A percentile compares a stretch with the other conserved stretches of the same genome.
These are phyloP conservation scores for Rhizopogon roseolus DNA, from an alignment of 768 basidiomycete genomes.

Conservation along the genomic window DNA sequence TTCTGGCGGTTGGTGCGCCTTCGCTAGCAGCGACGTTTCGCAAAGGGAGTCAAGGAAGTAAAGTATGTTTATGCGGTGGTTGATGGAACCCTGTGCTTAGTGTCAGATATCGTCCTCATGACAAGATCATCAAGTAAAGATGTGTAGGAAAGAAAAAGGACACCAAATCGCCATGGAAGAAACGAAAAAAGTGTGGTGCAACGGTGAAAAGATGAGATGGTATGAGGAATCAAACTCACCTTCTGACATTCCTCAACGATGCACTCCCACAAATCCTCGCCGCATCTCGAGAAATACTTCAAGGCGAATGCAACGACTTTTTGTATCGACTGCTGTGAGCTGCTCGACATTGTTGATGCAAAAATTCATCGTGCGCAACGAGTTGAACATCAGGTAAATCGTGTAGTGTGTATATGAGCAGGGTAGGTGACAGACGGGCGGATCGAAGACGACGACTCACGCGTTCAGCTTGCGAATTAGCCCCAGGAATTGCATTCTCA, in stretches of 20 bases:
- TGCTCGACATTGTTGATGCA: constrained; percentile 18
- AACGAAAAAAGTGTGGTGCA: not conserved
- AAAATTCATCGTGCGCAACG: not conserved
- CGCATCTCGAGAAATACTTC: constrained; percentile 79
- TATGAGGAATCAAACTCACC: constrained; percentile 32
- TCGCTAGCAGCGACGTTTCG: constrained; percentile 68
- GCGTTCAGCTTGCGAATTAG: constrained; percentile 63
- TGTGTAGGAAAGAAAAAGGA: not conserved
- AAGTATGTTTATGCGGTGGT: constrained; percentile 89
- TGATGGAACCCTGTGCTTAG: constrained; percentile 64
- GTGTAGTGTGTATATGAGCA: not conserved
- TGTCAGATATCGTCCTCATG: not conserved
- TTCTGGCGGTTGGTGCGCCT: constrained; percentile 40
- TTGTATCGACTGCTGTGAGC: constrained; percentile 84
- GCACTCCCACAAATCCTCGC: constrained; percentile 93
- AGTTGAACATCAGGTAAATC: not conserved
- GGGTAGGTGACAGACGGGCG: not conserved
- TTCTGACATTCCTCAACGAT: constrained; percentile 88
- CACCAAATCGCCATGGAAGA: not conserved
- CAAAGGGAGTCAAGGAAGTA: constrained; percentile 89
- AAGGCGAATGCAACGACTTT: constrained; percentile 82
- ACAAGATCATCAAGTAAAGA: not conserved
- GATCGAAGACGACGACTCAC: constrained; percentile 24
- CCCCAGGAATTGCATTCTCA: constrained; percentile 57
- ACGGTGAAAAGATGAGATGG: not conserved